A percentile compares a stretch with the other conserved stretches of the same genome.
phyloP scores from a whole-genome alignment of 1,284 basidiomycete species.

The Stygiomarasmius scandens region DNA sequence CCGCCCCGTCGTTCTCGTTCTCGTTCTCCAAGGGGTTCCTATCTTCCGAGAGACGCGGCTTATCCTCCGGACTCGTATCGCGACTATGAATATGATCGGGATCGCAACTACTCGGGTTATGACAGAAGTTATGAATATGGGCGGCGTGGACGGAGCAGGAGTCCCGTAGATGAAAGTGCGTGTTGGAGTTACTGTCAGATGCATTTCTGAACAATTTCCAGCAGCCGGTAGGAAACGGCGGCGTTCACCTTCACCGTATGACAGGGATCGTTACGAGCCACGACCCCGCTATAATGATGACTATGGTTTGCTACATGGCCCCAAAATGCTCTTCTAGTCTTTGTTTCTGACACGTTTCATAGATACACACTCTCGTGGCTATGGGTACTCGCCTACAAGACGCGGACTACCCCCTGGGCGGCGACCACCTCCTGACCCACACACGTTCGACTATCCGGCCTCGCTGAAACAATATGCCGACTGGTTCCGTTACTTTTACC shows the following conservation, averaged over 20 bases:
- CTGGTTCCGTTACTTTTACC: conserved; percentile 84
- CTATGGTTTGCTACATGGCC: conserved; percentile 57
- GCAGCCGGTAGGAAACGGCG: conserved; percentile 75
- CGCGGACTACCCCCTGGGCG: conserved; percentile 55
- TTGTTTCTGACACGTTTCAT: conserved; percentile 11
- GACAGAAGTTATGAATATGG: conserved; percentile 68
- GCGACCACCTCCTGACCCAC: conserved; percentile 73
- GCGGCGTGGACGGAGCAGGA: conserved; percentile 73
- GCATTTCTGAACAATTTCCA: conserved; percentile 15
- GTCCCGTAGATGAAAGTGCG: conserved; percentile 71
- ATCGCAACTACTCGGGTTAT: conserved; percentile 54
- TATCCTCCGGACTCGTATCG: conserved; percentile 61
- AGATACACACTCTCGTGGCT: conserved; percentile 69
- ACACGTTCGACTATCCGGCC: conserved; percentile 80
- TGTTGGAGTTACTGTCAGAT: neutral
- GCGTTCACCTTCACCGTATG: conserved; percentile 84
- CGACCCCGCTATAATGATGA: conserved; percentile 80
- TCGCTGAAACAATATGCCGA: conserved; percentile 86
- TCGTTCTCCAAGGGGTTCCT: conserved; percentile 67
- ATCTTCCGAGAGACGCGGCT: conserved; percentile 52
- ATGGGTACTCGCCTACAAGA: conserved; percentile 29
- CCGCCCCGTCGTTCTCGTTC: conserved; percentile 76
- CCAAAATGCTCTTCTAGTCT: conserved; percentile 1
- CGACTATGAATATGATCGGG: conserved; percentile 77
- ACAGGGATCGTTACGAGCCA: conserved; percentile 78